Conservation (phyloP, 495 filamentous ascomycete species). For the Neurospora cerealis region DNA sequence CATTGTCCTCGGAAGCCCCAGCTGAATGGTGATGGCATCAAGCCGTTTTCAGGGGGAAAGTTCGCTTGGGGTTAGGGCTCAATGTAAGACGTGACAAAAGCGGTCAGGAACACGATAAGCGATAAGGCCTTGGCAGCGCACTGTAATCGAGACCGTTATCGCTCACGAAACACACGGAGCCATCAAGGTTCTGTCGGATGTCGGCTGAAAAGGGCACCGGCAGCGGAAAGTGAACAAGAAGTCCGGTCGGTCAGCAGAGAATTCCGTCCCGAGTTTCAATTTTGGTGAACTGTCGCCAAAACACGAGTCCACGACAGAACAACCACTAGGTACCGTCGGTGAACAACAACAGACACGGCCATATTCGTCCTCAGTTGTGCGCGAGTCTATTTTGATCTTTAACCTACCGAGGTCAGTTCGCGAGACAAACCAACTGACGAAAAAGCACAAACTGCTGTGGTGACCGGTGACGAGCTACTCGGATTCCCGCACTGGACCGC, state of each 20-base stretch:
- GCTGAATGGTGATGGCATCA: neutral
- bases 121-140: neutral
- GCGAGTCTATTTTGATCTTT: neutral
- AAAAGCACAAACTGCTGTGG: neutral
- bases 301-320: neutral
- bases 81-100: neutral
- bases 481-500: neutral
- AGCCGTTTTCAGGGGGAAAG: neutral
- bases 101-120: neutral
- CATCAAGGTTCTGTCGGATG: neutral
- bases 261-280: neutral
- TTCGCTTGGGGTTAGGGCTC: neutral
- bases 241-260: neutral
- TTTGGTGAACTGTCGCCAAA: neutral
- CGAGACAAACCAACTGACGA: neutral
- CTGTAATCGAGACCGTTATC: neutral
- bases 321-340: neutral
- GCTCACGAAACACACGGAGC: neutral
- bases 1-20: neutral
- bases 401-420: neutral
- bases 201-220: neutral
- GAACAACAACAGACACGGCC: neutral
- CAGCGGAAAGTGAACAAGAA: neutral
- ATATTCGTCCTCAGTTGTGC: too few relatives aligned
- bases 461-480: neutral